Evolutionary conservation across 108 stramenopile genomes (phyloP), one percentile per base, ranked within the genome.

Genomic region (Cyclotella atomus): DNA sequence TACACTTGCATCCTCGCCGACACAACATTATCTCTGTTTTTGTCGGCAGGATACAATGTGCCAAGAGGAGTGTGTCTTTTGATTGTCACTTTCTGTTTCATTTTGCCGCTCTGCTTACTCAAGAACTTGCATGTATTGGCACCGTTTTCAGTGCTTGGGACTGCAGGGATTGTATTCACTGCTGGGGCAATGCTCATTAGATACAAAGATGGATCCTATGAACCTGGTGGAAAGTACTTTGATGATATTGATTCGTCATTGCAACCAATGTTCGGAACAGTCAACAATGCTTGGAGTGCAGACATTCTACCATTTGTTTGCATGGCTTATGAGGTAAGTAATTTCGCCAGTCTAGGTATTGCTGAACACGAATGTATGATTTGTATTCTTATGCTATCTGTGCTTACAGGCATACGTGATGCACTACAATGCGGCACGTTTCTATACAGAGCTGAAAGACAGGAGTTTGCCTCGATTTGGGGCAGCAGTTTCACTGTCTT

Each of bases 111-210:
- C n/a, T 49, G 47, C n/a, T 4, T 49, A 19, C 47, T 49, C 17
- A 49, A 49, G n/a, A 49, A 49, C n/a, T 49, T 49, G 47, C 47
- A 49, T n/a, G 47, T 49, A 4, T n/a, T 49, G 47, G 47, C 47
- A 49, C 47, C 47, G 4, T 49, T 49, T 49, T 49, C 47, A n/a
- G 47, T 49, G 47, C 47, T 49, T 49, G 47, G 47, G 47, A 49
- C 47, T 49, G 47, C 47, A 4, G 47, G 47, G n/a, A 17, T 49
- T 19, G 47, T n/a, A 9, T 49, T 49, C n/a, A 49, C 47, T n/a
- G 47, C 47, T n/a, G n/a, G 9, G 17, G 47, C n/a, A 4, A 49
- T 49, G 47, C n/a, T 49, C n/a, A 4, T 49, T 49, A 9, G 47
- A 49, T 49, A 49, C n/a, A 17, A n/a, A 4, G 47, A 49, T 49